Evolutionary conservation across 805 yeast species (phyloP), one percentile per base, ranked within the genome.

Genomic region (Candida coquimbonensis): DNA sequence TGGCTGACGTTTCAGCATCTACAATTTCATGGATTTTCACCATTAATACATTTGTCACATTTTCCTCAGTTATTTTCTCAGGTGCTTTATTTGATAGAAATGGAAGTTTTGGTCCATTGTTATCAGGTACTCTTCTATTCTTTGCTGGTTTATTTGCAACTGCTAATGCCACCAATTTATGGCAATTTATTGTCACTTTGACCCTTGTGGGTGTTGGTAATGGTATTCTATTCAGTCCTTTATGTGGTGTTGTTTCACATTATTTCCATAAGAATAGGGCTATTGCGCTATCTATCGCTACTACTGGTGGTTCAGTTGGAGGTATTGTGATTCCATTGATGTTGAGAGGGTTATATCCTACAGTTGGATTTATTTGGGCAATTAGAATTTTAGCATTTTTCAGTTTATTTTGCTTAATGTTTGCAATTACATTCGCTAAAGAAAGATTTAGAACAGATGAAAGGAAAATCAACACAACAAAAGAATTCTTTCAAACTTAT

Each of bases 21-120:
- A 67, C 77, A 0, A 69, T 78, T 2, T 73, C 86, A 1, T 80
- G 87, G 87, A 77, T 83, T 45, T 83, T 83, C 54, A 81, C 88
- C 13, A 64, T 82, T 36, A 80, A 73, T 60, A 63, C 76, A 47
- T 70, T 77, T 11, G 59, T 80, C 35, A 68, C 79, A 11, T 78
- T 75, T 51, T 61, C 73, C n/a, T 67, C 75, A 25, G 77, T 80
- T 7, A 66, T 79, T 16, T 60, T 79, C 29, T 70, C 77, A 3
- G 89, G 83, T 21, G 74, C 79, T 4, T 60, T 78, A 26, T 84
- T 83, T 58, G 90, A 84, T 58, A 64, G 75, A 44, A 73, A 73
- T 45, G 90, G 90, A 5, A 68, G 80, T 5, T 59, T 62, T 25
- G 56, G 53, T 16, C 73, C 81, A 4, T 54, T 79, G 54, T 39